Evolutionary conservation across 805 yeast genomes (phyloP).

Genomic region (Lipomyces sp.): DNA sequence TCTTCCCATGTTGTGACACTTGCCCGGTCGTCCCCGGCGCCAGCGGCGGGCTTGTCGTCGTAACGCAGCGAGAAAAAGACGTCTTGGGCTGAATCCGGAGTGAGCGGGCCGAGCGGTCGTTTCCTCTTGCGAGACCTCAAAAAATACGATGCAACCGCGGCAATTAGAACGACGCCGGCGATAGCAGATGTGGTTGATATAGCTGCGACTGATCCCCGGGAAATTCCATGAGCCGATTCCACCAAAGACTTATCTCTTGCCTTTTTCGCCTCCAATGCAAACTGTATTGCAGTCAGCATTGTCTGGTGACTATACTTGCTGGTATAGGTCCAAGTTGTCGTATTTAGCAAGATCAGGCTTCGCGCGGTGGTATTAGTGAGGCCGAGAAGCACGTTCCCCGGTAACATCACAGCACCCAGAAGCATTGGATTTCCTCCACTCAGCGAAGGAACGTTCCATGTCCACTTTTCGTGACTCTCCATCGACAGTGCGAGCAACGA

Average conservation of each 20-base stretch:
- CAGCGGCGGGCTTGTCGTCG: conserved; percentile 5
- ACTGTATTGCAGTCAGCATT: conserved; percentile 14
- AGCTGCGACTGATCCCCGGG: conserved; percentile 44
- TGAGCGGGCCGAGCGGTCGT: conserved; percentile 23
- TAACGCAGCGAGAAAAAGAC: conserved; percentile 12
- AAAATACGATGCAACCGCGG: conserved; percentile 37
- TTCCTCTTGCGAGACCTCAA: conserved; percentile 31
- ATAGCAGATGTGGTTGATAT: conserved; percentile 48
- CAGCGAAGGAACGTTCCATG: conserved; percentile 25
- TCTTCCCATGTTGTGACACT: conserved; percentile 22
- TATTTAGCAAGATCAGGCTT: conserved; percentile 12
- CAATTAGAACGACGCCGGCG: conserved; percentile 38
- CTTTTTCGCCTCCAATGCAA: conserved; percentile 22
- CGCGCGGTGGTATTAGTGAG: conserved; percentile 12
- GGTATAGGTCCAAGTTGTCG: conserved; percentile 15
- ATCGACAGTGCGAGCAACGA: conserved; percentile 41
- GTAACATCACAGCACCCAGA: conserved; percentile 37
- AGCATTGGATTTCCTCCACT: conserved; percentile 12
- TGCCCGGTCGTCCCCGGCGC: not conserved
- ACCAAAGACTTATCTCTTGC: not conserved
- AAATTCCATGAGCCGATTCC: conserved; percentile 15
- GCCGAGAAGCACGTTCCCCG: conserved; percentile 34
- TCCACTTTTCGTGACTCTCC: conserved; percentile 10
- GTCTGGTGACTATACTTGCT: conserved; percentile 10
- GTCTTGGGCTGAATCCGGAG: conserved; percentile 22